These are phyloP conservation scores for Tetragonia tetragonoides DNA, from an alignment of 148 eudicot species.

Conservation along the genomic window DNA sequence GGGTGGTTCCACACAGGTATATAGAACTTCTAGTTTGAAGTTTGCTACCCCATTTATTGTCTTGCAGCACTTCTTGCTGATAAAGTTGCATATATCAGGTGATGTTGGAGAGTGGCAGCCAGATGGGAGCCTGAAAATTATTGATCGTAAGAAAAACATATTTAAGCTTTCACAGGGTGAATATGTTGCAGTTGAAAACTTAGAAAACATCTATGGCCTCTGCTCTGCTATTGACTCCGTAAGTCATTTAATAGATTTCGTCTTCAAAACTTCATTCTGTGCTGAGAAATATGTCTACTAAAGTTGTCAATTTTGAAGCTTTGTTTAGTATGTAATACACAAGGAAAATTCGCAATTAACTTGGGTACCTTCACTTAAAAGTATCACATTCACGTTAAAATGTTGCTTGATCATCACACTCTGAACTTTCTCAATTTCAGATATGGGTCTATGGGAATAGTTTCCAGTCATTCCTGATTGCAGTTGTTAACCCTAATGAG, in stretches of 20 bases:
- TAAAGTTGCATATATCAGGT: constrained; percentile 42
- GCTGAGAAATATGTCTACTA: neutral
- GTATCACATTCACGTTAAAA: neutral
- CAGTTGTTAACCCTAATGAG: constrained; percentile 63
- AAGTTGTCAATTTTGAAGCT: neutral
- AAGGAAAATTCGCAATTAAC: too few species aligned
- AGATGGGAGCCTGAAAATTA: constrained; percentile 86
- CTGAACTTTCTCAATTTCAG: constrained; percentile 28
- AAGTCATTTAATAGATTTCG: constrained; percentile 19
- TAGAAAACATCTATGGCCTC: constrained; percentile 82
- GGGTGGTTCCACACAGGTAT: constrained; percentile 99
- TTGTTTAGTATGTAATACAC: too few species aligned
- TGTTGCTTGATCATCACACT: constrained; percentile 1
- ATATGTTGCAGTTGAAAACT: constrained; percentile 96
- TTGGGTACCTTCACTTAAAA: too few species aligned
- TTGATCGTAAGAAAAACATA: constrained; percentile 95
- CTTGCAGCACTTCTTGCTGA: neutral
- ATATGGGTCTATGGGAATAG: constrained; percentile 87
- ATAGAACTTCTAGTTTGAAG: neutral
- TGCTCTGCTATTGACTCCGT: constrained; percentile 73
- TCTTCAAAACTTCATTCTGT: neutral
- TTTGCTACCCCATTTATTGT: neutral
- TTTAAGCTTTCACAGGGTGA: constrained; percentile 99
- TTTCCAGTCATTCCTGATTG: constrained; percentile 73
- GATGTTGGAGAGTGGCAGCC: constrained; percentile 99